Evolutionary conservation across 1,284 basidiomycete species (phyloP).

Genomic region (Apiotrichum veenhuisii): DNA sequence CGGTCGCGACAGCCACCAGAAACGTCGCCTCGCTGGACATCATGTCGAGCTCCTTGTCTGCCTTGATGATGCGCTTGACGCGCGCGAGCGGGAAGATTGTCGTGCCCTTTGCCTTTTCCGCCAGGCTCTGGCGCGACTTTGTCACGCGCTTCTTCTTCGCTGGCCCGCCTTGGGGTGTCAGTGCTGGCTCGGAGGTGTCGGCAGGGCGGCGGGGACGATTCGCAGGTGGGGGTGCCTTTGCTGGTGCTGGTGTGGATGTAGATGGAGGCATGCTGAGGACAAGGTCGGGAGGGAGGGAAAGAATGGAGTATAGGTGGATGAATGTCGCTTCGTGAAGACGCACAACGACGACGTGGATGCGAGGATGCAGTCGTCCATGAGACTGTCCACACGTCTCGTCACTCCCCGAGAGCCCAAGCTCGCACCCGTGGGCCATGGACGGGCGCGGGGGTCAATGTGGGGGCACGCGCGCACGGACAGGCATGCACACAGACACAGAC

Average conservation of each 20-base stretch:
- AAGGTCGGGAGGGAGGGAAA: neutral
- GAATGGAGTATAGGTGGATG: neutral
- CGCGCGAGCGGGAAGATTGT: slow-evolving; percentile 49
- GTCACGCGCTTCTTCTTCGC: slow-evolving; percentile 33
- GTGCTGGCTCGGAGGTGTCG: no score
- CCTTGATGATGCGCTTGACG: slow-evolving; percentile 51
- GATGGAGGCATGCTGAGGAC: neutral
- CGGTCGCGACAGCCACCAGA: slow-evolving; percentile 49
- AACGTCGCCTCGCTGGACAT: slow-evolving; percentile 51
- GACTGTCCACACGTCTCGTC: no score
- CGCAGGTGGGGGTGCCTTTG: neutral
- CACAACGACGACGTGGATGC: neutral
- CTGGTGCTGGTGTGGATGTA: neutral
- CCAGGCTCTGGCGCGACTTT: slow-evolving; percentile 43
- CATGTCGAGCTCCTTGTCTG: slow-evolving; percentile 51
- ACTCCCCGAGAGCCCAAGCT: neutral
- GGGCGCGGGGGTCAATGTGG: no score
- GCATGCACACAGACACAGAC: neutral
- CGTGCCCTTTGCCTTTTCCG: slow-evolving; percentile 45
- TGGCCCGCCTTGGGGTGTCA: neutral
- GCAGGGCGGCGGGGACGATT: neutral
- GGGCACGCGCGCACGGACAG: neutral
- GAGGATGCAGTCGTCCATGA: neutral
- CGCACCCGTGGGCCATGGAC: no score
- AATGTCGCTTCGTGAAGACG: neutral